Base-by-base conservation (phyloP, 2,329 filamentous ascomycete species). In the Neopestalotiopsis sp. region DNA sequence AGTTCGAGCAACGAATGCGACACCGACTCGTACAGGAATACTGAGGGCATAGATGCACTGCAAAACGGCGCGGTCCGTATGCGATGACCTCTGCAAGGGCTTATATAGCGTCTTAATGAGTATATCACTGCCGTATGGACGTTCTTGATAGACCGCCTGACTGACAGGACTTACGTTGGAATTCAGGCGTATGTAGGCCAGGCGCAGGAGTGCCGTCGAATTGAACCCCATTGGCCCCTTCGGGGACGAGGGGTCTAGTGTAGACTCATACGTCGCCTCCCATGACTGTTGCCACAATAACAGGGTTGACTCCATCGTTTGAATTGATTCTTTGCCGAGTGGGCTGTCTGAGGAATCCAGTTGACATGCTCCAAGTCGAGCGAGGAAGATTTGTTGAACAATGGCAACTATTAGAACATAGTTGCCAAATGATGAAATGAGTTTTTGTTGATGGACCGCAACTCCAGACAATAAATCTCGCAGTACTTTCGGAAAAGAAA, bases 1-100 rank as follows among this genome's bases (percentile, higher is more conserved):
- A 1, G 83, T 86, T 60, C 81, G 80, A 3, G 85, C 84, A 49
- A 88, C 85, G 65, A 86, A 86, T 64, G 84, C 81, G 64, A 88
- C 83, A 1, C 86, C 86, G 9, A 88, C 79, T 56, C 85, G 80
- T 3, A 88, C 84, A 0, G 84, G 85, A 32, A 88, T 85, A 10
- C 85, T 86, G 9, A 88, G 78, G 13, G 85, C 85, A 68, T 88
- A 85, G 0, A 84, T 83, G n/a, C 84, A 84, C 71, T 88, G 85
- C 3, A 88, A 74, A 2, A 87, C 76, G 3, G 85, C 85, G 72
- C 83, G 84, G 3, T 84, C 83, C 13, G 87, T 77, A 40, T 82
- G 78, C 32, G 83, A 81, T 49, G 81, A 83, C 30, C 84, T 80
- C 10, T 78, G 75, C 17, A 84, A 20, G 75, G 5, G 80, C 79